Evolutionary conservation across 345 rosid genomes (phyloP).

Genomic region (Pistacia integerrima): DNA sequence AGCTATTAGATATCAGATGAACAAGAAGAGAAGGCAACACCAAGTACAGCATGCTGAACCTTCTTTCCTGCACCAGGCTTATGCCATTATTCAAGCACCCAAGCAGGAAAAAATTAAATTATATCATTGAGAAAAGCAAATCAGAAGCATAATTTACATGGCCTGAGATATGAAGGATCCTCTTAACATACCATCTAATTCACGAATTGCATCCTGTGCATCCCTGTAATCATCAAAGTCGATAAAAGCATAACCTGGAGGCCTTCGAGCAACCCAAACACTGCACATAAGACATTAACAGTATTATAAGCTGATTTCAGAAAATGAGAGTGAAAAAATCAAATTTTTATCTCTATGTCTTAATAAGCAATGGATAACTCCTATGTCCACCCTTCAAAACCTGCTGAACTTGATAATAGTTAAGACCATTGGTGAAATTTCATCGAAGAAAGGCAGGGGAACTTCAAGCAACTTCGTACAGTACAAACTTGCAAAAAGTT

Average conservation of each 20-base stretch:
- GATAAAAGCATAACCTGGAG: conserved; percentile 90
- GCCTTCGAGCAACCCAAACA: conserved; percentile 97
- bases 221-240: conserved; percentile 86
- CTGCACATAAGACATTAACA: conserved; percentile 32
- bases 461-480: background rate
- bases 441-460: background rate
- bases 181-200: conserved; percentile 57
- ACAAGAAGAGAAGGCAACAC: background rate
- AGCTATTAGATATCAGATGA: background rate
- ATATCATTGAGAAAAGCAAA: background rate
- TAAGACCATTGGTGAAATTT: background rate
- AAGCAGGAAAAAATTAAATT: background rate
- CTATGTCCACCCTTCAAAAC: background rate
- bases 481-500: background rate
- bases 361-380: background rate
- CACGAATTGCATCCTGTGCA: conserved; percentile 84
- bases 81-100: background rate
- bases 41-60: background rate
- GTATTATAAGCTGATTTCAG: background rate
- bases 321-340: background rate
- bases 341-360: background rate
- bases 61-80: background rate
- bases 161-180: background rate
- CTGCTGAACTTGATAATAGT: background rate
- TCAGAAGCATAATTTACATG: background rate